A percentile compares a stretch with the other conserved stretches of the same genome.
These are phyloP conservation scores for Schizosaccharomyces versatilis DNA, from an alignment of 1,139 yeast genomes.

Conservation along the genomic window DNA sequence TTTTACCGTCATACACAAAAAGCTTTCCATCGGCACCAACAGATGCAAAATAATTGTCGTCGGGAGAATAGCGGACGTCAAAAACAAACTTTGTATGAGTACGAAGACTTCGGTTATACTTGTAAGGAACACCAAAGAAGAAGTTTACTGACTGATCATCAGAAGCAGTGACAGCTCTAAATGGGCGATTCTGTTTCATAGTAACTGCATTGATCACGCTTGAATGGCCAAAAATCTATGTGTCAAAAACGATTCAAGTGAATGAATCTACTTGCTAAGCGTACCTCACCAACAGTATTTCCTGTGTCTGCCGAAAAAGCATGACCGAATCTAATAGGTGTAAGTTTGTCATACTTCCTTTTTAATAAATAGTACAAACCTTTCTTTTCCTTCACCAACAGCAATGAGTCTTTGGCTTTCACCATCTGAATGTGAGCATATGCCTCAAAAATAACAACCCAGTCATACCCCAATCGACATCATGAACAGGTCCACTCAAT, in stretches of 20 bases:
- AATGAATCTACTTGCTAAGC: not conserved
- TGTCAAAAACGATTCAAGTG: not conserved
- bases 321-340: constrained; percentile 30
- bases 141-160: constrained; percentile 75
- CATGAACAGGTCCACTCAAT: constrained; percentile 60
- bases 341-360: not conserved
- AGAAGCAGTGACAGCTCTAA: constrained; percentile 79
- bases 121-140: constrained; percentile 82
- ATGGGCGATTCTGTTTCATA: constrained; percentile 74
- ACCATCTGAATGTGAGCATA: constrained; percentile 23
- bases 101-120: constrained; percentile 50
- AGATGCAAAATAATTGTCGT: constrained; percentile 40
- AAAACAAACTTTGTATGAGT: constrained; percentile 58
- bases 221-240: constrained; percentile 63
- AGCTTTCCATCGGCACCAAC: constrained; percentile 73
- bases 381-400: constrained; percentile 84
- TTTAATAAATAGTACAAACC: constrained; percentile 21
- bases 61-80: constrained; percentile 66
- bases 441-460: not conserved
- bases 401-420: constrained; percentile 73
- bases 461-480: constrained; percentile 51
- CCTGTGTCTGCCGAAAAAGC: constrained; percentile 89
- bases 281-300: constrained; percentile 73
- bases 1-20: constrained; percentile 64
- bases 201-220: constrained; percentile 63